phyloP scores from a whole-genome alignment of 169 alveolate species.

The Plasmodium ovale region DNA sequence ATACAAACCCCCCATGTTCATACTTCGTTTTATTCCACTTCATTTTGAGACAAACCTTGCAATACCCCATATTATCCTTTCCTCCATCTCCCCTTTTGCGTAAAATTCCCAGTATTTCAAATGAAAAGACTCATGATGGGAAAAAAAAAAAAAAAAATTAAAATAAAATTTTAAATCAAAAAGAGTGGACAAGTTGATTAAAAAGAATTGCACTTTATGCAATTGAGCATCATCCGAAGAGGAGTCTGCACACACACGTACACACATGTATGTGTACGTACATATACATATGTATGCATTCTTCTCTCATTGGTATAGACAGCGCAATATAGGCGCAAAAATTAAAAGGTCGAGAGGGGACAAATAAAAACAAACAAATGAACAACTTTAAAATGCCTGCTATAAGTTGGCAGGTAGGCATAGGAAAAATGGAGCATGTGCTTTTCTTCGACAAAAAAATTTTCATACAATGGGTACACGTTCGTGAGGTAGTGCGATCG shows the following conservation, averaged over 20 bases:
- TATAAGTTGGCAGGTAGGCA: not conserved
- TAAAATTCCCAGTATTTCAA: not conserved
- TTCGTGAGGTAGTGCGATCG: conserved; percentile 11
- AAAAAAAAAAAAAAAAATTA: too few relatives aligned
- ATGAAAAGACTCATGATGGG: not conserved
- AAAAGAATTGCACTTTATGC: too few relatives aligned
- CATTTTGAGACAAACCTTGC: not conserved
- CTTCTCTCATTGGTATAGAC: not conserved
- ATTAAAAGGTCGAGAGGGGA: conserved; percentile 13
- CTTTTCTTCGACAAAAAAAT: conserved; percentile 18
- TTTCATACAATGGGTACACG: not conserved
- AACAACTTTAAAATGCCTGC: conserved; percentile 11
- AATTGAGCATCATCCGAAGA: not conserved
- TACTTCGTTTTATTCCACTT: not conserved
- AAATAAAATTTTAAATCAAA: too few relatives aligned
- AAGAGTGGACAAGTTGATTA: not conserved
- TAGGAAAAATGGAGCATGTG: not conserved
- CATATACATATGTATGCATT: not conserved
- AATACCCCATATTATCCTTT: too few relatives aligned
- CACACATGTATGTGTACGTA: not conserved
- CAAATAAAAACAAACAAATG: conserved; percentile 50
- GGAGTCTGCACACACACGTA: not conserved
- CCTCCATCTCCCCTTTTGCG: too few relatives aligned
- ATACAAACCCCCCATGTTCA: not conserved
- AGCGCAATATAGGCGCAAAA: not conserved